Conservation (phyloP, 2,329 filamentous ascomycete genomes). For the Stagonosporopsis vannaccii region DNA sequence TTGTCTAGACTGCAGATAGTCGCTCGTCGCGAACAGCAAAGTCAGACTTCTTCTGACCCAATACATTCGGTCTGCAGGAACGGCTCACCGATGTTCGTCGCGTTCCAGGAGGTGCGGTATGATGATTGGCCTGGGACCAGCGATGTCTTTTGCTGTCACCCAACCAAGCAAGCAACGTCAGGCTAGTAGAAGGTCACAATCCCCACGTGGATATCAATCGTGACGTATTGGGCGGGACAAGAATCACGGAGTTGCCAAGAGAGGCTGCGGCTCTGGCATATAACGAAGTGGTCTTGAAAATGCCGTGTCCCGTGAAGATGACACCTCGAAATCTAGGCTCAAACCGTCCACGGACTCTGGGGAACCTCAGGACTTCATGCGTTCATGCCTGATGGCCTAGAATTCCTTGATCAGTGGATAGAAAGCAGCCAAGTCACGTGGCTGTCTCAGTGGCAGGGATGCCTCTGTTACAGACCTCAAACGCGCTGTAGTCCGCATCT, state of each 20-base stretch:
- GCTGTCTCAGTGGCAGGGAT: conserved; percentile 43
- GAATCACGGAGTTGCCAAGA: conserved; percentile 23
- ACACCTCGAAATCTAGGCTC: conserved; percentile 43
- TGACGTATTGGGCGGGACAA: conserved; percentile 7
- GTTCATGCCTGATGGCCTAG: conserved; percentile 42
- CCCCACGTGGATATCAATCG: conserved; percentile 1
- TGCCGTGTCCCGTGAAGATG: conserved; percentile 25
- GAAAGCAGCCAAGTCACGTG: conserved; percentile 39
- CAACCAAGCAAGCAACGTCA: conserved; percentile 8
- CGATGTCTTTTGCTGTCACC: neutral
- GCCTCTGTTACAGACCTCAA: conserved; percentile 50
- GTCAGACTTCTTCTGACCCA: neutral
- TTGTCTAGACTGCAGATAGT: neutral
- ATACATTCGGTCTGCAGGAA: neutral
- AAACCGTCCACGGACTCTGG: conserved; percentile 45
- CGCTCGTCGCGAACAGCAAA: neutral
- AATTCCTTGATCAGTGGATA: conserved; percentile 29
- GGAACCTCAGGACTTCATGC: conserved; percentile 42
- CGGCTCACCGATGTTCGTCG: neutral
- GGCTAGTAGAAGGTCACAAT: conserved; percentile 3
- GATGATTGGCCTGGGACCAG: neutral
- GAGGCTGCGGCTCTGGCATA: conserved; percentile 21
- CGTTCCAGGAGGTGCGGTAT: neutral
- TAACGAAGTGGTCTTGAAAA: conserved; percentile 28
- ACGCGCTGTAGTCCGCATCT: conserved; percentile 35